A percentile compares a stretch with the other conserved stretches of the same genome.
phyloP scores from a whole-genome alignment of 305 asterid genomes.

The Euphrasia arctica region DNA sequence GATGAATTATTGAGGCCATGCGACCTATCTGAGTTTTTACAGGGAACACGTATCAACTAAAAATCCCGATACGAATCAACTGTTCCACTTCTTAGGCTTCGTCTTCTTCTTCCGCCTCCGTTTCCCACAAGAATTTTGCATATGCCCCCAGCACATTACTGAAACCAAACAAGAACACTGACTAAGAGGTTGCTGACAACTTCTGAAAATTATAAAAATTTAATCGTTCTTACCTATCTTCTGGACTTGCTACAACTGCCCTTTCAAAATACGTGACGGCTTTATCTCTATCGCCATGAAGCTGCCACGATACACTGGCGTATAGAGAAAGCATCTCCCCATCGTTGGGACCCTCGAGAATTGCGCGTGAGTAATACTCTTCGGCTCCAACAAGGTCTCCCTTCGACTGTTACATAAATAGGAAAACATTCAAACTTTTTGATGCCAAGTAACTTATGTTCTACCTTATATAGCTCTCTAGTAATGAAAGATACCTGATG shows the following conservation, averaged over 20 bases:
- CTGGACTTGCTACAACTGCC: constrained; percentile 64
- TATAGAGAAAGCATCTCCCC: constrained; percentile 54
- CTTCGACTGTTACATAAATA: constrained; percentile 40
- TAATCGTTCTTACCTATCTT: constrained; percentile 45
- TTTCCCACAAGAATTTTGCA: constrained; percentile 86
- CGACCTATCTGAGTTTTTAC: not conserved
- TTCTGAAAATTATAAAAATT: not conserved
- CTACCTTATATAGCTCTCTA: not conserved
- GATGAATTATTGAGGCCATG: not conserved
- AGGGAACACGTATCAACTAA: not conserved
- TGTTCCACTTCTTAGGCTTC: constrained; percentile 20
- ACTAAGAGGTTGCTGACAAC: constrained; percentile 1
- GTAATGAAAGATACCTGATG: constrained; percentile 45
- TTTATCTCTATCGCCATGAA: constrained; percentile 50
- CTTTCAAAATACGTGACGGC: constrained; percentile 59
- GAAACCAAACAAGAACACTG: constrained; percentile 29
- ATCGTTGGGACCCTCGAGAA: constrained; percentile 61
- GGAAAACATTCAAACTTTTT: not conserved
- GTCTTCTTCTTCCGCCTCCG: constrained; percentile 50
- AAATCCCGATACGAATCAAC: constrained; percentile 11
- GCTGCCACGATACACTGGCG: constrained; percentile 73
- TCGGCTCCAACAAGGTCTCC: constrained; percentile 73
- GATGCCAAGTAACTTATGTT: not conserved
- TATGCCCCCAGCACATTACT: constrained; percentile 74
- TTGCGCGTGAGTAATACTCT: constrained; percentile 59